These are phyloP conservation scores for Lunularia cruciata DNA, from an alignment of 225 moss, liverwort and hornwort species.

Conservation along the genomic window DNA sequence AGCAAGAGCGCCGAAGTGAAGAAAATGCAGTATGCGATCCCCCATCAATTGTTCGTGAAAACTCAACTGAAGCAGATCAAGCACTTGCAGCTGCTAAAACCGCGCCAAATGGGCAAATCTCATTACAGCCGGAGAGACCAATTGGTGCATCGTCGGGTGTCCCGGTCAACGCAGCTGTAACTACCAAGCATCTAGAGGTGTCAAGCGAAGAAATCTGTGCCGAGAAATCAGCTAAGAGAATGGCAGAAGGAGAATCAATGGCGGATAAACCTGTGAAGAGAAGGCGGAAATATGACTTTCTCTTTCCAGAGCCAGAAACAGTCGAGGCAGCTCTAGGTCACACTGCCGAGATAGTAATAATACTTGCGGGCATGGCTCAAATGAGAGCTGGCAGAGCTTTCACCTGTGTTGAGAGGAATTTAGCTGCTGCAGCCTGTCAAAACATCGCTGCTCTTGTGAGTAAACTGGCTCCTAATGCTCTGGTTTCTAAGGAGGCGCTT, in stretches of 20 bases:
- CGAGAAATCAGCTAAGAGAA: constrained; percentile 9
- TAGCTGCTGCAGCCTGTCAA: constrained; percentile 67
- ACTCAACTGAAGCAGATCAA: too few species aligned
- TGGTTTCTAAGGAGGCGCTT: constrained; percentile 61
- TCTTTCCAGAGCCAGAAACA: constrained; percentile 34
- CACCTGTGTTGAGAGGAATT: constrained; percentile 56
- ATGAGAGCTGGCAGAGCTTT: constrained; percentile 68
- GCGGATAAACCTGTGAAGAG: constrained; percentile 32
- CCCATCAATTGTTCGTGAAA: too few species aligned
- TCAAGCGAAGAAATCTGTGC: not conserved
- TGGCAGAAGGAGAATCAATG: not conserved
- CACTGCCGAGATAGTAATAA: constrained; percentile 73
- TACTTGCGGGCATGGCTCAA: constrained; percentile 67
- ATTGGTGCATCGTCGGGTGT: too few species aligned
- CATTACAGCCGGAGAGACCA: not conserved
- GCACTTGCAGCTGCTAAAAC: too few species aligned
- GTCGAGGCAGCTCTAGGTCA: constrained; percentile 53
- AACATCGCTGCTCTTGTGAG: constrained; percentile 58
- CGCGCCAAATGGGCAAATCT: constrained; percentile 8
- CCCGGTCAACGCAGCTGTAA: not conserved
- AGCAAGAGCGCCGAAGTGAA: too few species aligned
- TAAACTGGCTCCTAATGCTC: constrained; percentile 56
- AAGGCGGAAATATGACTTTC: constrained; percentile 19
- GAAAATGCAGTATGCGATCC: too few species aligned
- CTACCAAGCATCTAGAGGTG: not conserved